phyloP scores from a whole-genome alignment of 2,329 filamentous ascomycete genomes.

The Aspergillus melleus region DNA sequence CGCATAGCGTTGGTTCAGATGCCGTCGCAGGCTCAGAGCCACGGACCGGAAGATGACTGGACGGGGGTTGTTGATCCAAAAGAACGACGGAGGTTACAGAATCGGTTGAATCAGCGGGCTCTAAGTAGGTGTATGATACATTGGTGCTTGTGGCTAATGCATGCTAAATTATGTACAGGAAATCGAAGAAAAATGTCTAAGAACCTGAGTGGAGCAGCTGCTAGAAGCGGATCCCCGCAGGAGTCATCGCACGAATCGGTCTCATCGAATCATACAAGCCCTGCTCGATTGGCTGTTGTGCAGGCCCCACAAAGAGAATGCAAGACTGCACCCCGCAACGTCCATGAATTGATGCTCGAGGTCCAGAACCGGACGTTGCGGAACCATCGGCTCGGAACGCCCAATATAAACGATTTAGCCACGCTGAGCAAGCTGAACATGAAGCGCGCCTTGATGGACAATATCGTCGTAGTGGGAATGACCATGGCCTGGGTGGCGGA shows the following conservation, averaged over 20 bases:
- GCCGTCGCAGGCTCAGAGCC: slow-evolving; percentile 1
- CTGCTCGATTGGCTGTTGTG: too few relatives aligned
- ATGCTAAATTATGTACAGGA: too few relatives aligned
- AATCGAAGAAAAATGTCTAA: too few relatives aligned
- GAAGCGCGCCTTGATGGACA: slow-evolving; percentile 32
- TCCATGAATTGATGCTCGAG: background rate
- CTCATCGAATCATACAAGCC: too few relatives aligned
- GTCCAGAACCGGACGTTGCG: background rate
- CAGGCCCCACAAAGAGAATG: too few relatives aligned
- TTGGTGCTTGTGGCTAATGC: too few relatives aligned
- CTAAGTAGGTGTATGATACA: too few relatives aligned
- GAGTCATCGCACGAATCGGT: too few relatives aligned
- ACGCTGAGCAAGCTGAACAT: slow-evolving; percentile 36
- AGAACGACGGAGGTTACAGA: slow-evolving; percentile 27
- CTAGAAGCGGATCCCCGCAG: too few relatives aligned
- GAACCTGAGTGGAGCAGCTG: too few relatives aligned
- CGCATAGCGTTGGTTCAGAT: background rate
- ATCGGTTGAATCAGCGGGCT: slow-evolving; percentile 28
- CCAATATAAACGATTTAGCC: slow-evolving; percentile 22
- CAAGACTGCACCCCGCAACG: background rate
- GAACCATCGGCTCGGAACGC: too few relatives aligned
- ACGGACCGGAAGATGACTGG: slow-evolving; percentile 24
- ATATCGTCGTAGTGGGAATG: slow-evolving; percentile 31
- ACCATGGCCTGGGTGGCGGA: slow-evolving; percentile 13
- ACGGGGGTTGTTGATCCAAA: slow-evolving; percentile 24